Evolutionary conservation across 2,329 filamentous ascomycete genomes (phyloP).

Genomic region (Ceratocystis eucalypticola): DNA sequence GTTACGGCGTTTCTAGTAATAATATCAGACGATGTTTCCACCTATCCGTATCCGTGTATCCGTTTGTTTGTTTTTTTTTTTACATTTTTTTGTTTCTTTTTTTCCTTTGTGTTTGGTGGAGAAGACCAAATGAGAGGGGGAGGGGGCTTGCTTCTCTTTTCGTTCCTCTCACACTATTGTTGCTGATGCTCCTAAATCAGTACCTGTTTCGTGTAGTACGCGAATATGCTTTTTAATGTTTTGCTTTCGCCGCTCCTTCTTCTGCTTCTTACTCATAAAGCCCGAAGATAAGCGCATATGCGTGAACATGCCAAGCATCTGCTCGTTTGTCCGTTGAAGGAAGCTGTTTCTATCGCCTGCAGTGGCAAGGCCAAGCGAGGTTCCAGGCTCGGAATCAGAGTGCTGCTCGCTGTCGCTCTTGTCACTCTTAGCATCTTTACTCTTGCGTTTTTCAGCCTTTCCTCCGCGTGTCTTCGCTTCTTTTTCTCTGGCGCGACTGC

Average conservation of each 20-base stretch:
- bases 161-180: neutral
- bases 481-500: neutral
- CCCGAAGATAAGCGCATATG: constrained; percentile 12
- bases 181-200: neutral
- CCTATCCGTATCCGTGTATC: neutral
- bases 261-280: constrained; percentile 19
- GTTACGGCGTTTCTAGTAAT: constrained; percentile 2
- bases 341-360: constrained; percentile 4
- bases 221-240: constrained; percentile 29
- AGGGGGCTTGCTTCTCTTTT: neutral
- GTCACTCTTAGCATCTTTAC: neutral
- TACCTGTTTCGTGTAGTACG: constrained; percentile 25
- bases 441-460: neutral
- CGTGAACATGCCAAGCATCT: constrained; percentile 13
- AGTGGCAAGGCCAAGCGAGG: neutral
- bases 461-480: neutral
- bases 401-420: neutral
- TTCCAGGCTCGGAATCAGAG: neutral
- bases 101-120: too few relatives aligned
- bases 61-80: neutral
- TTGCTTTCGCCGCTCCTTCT: constrained; percentile 27
- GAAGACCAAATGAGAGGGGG: neutral
- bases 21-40: neutral
- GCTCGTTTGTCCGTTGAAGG: constrained; percentile 12
- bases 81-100: neutral